Evolutionary conservation across 345 rosid genomes (phyloP).

Genomic region (Limnanthes douglasii): DNA sequence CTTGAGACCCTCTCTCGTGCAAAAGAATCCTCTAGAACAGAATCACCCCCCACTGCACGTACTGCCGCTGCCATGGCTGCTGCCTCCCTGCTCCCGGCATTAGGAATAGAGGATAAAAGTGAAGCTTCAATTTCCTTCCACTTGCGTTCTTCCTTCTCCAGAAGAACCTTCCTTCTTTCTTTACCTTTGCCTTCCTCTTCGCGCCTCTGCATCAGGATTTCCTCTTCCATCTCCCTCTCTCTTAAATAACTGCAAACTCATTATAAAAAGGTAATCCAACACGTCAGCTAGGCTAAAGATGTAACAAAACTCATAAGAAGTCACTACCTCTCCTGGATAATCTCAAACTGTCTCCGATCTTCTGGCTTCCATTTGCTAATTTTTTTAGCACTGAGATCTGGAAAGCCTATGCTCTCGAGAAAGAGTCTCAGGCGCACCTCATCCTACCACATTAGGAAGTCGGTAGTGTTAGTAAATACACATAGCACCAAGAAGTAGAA

Average conservation of each 20-base stretch:
- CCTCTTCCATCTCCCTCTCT: conserved; percentile 99
- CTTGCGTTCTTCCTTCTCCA: conserved; percentile 98
- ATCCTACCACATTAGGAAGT: conserved; percentile 32
- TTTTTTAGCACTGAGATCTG: conserved; percentile 95
- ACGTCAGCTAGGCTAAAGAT: conserved; percentile 4
- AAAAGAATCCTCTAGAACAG: conserved; percentile 98
- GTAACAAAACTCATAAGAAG: conserved; percentile 6
- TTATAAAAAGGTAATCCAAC: conserved; percentile 1
- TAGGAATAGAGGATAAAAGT: conserved; percentile 91
- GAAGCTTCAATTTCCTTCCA: conserved; percentile 99
- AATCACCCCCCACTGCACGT: conserved; percentile 99
- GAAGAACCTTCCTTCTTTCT: conserved; percentile 94
- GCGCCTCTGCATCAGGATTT: conserved; percentile 90
- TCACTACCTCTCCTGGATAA: conserved; percentile 90
- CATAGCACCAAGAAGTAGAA: conserved; percentile 8
- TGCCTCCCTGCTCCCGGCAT: conserved; percentile 98
- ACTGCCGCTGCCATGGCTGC: conserved; percentile 99
- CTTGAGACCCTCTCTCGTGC: conserved; percentile 98
- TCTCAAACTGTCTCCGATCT: conserved; percentile 93
- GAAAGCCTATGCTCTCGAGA: conserved; percentile 96
- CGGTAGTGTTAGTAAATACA: conserved; percentile 4
- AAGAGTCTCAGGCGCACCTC: conserved; percentile 97
- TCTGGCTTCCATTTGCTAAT: conserved; percentile 99
- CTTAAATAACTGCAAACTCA: conserved; percentile 59
- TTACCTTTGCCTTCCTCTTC: conserved; percentile 99